Base-by-base conservation (phyloP, 225 moss, liverwort and hornwort species). In the Polytrichum formosum region DNA sequence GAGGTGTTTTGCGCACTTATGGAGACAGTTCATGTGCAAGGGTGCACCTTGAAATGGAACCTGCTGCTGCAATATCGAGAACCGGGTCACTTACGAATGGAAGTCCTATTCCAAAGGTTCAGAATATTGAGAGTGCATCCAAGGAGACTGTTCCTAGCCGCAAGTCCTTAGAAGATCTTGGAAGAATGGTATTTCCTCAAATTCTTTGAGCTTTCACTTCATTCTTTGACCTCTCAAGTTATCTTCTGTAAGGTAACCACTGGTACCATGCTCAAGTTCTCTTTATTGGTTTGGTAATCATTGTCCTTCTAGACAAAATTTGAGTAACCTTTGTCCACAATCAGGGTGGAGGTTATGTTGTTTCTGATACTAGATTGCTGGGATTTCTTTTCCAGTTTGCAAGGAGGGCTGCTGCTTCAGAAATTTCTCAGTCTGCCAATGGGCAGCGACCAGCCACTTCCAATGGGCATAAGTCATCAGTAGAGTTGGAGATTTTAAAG, bases 141-240 rank as follows among this genome's bases (percentile, higher is more conserved):
- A 85, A 85, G 76, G 84, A 85, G 63, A 61, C 59, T 73, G 84
- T 63, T 22, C 81, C 81, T 56, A 75, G 81, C 70, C 78, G 84
- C 53, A 85, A 85, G 53, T 85, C 84, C 29, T 61, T 85, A 74
- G 84, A 85, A 71, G 84, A 85, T 61, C 84, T 85, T 70, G 84
- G 84, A 35, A 63, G 84, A 78, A 85, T 85, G 84, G 84, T 85
- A 85, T 20, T 20, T 54, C 25, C 56, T 66, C 33, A 46, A 4
- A 46, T 46, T 46, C 46, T 46, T 46, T 46, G 13, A 46, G 46
- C 46, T 46, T 46, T 1, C 13, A 13, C 16, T 46, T 4, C 46
- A 46, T 46, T 46, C 46, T 46, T 16, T 13, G 46, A 46, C 13
- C 1, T 16, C 3, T 1, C 4, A 13, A 13, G 13, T 37, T 13